These are phyloP conservation scores for Geosiphon pyriformis DNA, from an alignment of 192 early-diverging fungal species.

Conservation along the genomic window DNA sequence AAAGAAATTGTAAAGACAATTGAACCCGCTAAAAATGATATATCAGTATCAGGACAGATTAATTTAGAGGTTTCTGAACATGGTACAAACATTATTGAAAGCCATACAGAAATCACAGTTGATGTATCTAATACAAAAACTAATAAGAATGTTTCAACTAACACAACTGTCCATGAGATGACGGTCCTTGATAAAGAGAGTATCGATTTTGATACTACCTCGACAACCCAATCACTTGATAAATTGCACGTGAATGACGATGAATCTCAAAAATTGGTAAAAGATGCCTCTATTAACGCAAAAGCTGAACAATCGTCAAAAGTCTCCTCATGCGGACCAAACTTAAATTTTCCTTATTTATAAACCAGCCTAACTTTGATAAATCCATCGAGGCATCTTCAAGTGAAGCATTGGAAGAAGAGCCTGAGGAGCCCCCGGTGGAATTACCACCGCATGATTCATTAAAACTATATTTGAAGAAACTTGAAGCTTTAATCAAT, in stretches of 20 bases:
- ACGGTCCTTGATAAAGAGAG: too few species aligned
- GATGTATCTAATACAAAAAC: too few species aligned
- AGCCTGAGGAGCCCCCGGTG: background rate
- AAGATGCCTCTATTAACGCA: background rate
- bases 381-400: background rate
- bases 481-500: constrained; percentile 65
- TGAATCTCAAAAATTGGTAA: background rate
- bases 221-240: background rate
- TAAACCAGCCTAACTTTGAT: too few species aligned
- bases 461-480: constrained; percentile 21
- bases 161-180: too few species aligned
- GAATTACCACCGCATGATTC: background rate
- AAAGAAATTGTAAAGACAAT: background rate
- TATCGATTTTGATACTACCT: too few species aligned
- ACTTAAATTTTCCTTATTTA: too few species aligned
- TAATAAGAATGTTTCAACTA: too few species aligned
- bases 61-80: background rate
- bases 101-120: background rate
- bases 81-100: background rate
- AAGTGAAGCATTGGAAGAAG: background rate
- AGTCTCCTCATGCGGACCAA: too few species aligned
- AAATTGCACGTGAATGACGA: background rate
- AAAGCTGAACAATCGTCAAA: too few species aligned
- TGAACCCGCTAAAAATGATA: background rate
- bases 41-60: background rate